These are phyloP conservation scores for Hypoxylon sp. DNA, from an alignment of 2,329 filamentous ascomycete species.

Conservation along the genomic window DNA sequence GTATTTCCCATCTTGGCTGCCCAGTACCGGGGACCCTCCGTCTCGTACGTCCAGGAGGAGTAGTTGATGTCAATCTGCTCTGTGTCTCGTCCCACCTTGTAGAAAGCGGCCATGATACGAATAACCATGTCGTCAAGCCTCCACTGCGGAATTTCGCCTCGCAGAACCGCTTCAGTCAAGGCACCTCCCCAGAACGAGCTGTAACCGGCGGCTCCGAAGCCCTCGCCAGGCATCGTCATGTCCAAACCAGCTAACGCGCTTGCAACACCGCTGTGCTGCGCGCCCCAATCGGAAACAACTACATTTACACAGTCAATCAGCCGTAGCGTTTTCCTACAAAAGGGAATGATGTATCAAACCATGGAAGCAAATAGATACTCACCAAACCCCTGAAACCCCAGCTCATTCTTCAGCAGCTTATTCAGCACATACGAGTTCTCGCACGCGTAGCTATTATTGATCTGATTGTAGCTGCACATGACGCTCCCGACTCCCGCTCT, in stretches of 20 bases:
- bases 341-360: no score
- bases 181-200: constrained; percentile 49
- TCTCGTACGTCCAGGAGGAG: constrained; percentile 86
- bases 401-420: constrained; percentile 80
- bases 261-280: constrained; percentile 74
- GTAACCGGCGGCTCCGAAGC: constrained; percentile 49
- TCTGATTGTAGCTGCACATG: constrained; percentile 80
- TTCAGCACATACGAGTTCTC: constrained; percentile 84
- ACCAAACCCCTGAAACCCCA: constrained; percentile 85
- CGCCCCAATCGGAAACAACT: constrained; percentile 79
- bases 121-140: constrained; percentile 82
- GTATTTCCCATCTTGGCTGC: constrained; percentile 73
- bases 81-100: constrained; percentile 72
- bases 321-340: no score
- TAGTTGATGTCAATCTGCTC: constrained; percentile 78
- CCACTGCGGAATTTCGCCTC: constrained; percentile 42
- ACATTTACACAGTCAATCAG: background rate
- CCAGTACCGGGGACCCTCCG: constrained; percentile 76
- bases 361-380: constrained; percentile 52
- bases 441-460: constrained; percentile 85
- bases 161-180: constrained; percentile 47
- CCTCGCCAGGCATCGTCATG: constrained; percentile 61
- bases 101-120: constrained; percentile 80
- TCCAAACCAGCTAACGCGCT: constrained; percentile 59
- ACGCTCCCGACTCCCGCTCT: constrained; percentile 74